phyloP scores from a whole-genome alignment of 306 rosid genomes.

The Fagus sylvatica region DNA sequence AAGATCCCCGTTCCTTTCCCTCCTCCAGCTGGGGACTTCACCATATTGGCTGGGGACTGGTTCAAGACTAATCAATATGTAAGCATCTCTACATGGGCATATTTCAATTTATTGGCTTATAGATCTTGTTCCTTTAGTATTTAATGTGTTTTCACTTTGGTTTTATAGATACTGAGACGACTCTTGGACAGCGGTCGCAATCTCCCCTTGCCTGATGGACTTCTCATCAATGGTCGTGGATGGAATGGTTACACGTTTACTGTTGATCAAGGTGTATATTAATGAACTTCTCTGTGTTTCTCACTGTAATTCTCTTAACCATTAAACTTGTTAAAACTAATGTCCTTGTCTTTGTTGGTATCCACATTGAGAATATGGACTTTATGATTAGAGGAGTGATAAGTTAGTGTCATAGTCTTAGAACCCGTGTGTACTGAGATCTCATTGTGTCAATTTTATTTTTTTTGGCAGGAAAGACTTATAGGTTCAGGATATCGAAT shows the following conservation, averaged over 20 bases:
- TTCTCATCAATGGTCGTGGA: conserved; percentile 89
- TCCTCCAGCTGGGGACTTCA: conserved; percentile 82
- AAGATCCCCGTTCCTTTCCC: conserved; percentile 91
- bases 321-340: background rate
- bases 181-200: conserved; percentile 65
- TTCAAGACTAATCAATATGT: conserved; percentile 72
- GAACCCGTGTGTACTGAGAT: background rate
- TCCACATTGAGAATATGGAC: background rate
- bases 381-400: background rate
- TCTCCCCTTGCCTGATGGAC: conserved; percentile 89
- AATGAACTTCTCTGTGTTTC: background rate
- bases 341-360: background rate
- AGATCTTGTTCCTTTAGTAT: background rate
- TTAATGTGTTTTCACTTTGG: background rate
- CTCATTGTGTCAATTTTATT: conserved; percentile 17
- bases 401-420: too few species aligned
- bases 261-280: conserved; percentile 71
- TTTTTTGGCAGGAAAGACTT: conserved; percentile 68
- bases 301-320: background rate
- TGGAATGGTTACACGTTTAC: conserved; percentile 92
- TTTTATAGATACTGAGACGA: conserved; percentile 61
- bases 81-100: conserved; percentile 11
- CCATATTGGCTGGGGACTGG: conserved; percentile 90
- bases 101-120: conserved; percentile 13
- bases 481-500: conserved; percentile 89